phyloP scores from a whole-genome alignment of 495 filamentous ascomycete genomes.

The Beverwykella pulmonaria region DNA sequence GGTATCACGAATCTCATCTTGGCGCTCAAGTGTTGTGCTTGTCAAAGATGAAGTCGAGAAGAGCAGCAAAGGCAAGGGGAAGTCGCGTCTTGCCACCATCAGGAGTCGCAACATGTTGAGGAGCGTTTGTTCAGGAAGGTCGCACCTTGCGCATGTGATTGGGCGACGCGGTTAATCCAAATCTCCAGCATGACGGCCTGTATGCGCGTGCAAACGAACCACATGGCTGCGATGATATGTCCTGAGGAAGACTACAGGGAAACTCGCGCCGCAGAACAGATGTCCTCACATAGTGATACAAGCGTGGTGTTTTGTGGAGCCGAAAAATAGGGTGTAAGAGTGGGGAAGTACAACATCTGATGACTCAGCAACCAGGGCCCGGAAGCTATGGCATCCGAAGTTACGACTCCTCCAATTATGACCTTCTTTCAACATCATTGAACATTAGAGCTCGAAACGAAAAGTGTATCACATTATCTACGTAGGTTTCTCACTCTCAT shows the following conservation, averaged over 20 bases:
- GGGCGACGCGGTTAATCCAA: neutral
- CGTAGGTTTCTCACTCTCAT: neutral
- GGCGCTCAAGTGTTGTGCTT: neutral
- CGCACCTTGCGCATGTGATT: neutral
- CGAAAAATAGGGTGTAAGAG: no score
- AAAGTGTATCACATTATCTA: neutral
- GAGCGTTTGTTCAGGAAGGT: conserved; percentile 9
- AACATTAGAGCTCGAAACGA: neutral
- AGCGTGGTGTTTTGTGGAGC: no score
- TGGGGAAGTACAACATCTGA: neutral
- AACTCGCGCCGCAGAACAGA: no score
- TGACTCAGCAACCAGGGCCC: neutral
- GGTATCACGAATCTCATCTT: neutral
- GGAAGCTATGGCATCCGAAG: neutral
- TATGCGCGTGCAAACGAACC: neutral
- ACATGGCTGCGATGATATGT: no score
- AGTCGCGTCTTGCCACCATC: conserved; percentile 5
- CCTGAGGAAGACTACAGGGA: no score
- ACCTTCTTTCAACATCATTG: neutral
- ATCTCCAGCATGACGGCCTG: no score
- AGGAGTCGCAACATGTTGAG: neutral
- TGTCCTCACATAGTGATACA: no score
- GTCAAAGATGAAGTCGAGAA: neutral
- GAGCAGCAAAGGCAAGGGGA: neutral
- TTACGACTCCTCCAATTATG: no score